Percentiles rank a stretch among this genome's conserved stretches.
These are phyloP conservation scores for Malus asiatica DNA, from an alignment of 306 rosid species.

Conservation along the genomic window DNA sequence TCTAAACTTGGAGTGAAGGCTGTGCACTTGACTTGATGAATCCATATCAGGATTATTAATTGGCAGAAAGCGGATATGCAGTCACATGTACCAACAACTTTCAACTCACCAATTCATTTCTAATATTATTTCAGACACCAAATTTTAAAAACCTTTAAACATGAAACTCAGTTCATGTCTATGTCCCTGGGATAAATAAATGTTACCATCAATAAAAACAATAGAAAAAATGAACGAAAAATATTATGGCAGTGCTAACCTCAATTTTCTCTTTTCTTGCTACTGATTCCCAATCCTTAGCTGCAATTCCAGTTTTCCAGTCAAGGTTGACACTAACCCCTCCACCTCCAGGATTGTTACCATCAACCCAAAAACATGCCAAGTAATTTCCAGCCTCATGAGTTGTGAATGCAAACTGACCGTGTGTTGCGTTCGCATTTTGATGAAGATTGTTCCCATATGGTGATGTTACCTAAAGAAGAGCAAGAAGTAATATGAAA, in stretches of 20 bases:
- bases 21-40: neutral
- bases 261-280: conserved; percentile 92
- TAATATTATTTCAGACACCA: too few relatives aligned
- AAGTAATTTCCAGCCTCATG: conserved; percentile 83
- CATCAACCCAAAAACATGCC: conserved; percentile 80
- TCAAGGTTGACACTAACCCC: conserved; percentile 72
- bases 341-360: conserved; percentile 24
- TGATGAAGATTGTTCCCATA: conserved; percentile 74
- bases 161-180: neutral
- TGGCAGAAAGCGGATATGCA: neutral
- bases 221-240: neutral
- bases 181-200: neutral
- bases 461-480: conserved; percentile 79
- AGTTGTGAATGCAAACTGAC: conserved; percentile 86
- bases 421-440: conserved; percentile 61
- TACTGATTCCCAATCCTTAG: conserved; percentile 98
- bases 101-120: too few relatives aligned
- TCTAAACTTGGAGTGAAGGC: too few relatives aligned
- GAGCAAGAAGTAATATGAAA: neutral
- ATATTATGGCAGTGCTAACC: conserved; percentile 24
- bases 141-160: neutral
- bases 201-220: neutral
- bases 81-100: neutral
- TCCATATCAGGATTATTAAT: neutral
- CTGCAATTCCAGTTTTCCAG: conserved; percentile 94